phyloP scores from a whole-genome alignment of 2,329 filamentous ascomycete genomes.

The Aureobasidium sp. region DNA sequence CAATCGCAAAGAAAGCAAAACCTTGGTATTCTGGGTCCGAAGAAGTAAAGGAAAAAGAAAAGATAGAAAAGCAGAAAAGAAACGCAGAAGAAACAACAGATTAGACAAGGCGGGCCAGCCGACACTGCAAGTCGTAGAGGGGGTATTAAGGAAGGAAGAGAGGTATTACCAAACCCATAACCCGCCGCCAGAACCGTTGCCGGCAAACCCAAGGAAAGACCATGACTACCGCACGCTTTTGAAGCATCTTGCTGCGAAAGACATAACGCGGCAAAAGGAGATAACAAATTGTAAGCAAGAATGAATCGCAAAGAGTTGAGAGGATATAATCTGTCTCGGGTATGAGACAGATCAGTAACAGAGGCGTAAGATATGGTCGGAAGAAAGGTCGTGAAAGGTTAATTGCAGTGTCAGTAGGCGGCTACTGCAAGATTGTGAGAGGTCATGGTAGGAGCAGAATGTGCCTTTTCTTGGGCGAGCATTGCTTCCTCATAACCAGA shows the following conservation, averaged over 20 bases:
- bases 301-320: conserved; percentile 8
- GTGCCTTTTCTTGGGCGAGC: conserved; percentile 50
- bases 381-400: conserved; percentile 14
- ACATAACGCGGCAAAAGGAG: conserved; percentile 12
- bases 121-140: conserved; percentile 15
- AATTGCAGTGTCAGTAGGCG: conserved; percentile 22
- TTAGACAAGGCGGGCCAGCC: conserved; percentile 41
- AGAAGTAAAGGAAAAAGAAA: conserved; percentile 31
- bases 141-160: conserved; percentile 20
- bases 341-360: conserved; percentile 11
- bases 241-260: conserved; percentile 8
- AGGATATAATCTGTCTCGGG: conserved; percentile 13
- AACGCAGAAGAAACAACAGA: conserved; percentile 26
- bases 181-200: conserved; percentile 16
- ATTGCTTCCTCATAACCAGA: conserved; percentile 92
- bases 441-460: conserved; percentile 44
- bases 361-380: conserved; percentile 9
- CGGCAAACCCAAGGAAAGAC: conserved; percentile 19
- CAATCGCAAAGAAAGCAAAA: conserved; percentile 9
- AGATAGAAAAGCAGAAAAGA: not conserved
- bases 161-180: conserved; percentile 21
- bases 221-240: conserved; percentile 18
- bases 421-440: conserved; percentile 39
- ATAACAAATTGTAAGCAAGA: not conserved
- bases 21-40: conserved; percentile 34